Base-by-base conservation (phyloP, 352 stramenopile genomes). In the Globisporangium iwayamae region DNA sequence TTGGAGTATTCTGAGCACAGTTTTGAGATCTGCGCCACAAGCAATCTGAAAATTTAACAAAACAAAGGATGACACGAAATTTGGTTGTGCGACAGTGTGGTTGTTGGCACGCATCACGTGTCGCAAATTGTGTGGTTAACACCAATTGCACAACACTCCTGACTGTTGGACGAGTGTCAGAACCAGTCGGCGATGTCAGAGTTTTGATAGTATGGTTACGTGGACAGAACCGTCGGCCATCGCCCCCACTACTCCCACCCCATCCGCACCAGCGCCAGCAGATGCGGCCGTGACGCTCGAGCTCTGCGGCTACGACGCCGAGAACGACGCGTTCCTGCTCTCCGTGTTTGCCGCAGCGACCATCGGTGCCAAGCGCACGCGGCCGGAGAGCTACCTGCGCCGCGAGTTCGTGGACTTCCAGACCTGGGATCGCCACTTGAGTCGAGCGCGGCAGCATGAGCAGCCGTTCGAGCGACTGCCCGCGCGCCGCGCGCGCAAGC, bases 401-500 rank as follows among this genome's bases (percentile, higher is more conserved):
- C 77, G 77, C 60, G 73, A 78, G 38, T 56, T 82, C 16, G 72
- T 71, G 41, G 75, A 82, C 50, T 54, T 83, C 25, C 73, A 83
- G 65, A 69, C 32, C 14, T 86, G 71, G 77, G 77, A 86, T 25
- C 67, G 75, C 8, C 51, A 67, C 32, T 55, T 83, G n/a, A 63
- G 52, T 36, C 70, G 47, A 32, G 25, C 48, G 18, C 16, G 54
- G n/a, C 56, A 41, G 30, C 30, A 60, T 30, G 39, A 28, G 9
- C 3, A 55, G n/a, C 59, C 45, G 6, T 55, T 67, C 7, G 66
- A 73, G 36, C 81, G 79, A 38, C 67, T 93, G 18, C 76, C 85
- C n/a, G 78, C 69, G 41, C 76, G 78, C 16, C 78, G 83, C 9
- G 56, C 89, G 45, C 81, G 81, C 51, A 87, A 79, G 30, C 76